Conservation (phyloP, 176 grass and related monocot species). For the Triticum dicoccoides region DNA sequence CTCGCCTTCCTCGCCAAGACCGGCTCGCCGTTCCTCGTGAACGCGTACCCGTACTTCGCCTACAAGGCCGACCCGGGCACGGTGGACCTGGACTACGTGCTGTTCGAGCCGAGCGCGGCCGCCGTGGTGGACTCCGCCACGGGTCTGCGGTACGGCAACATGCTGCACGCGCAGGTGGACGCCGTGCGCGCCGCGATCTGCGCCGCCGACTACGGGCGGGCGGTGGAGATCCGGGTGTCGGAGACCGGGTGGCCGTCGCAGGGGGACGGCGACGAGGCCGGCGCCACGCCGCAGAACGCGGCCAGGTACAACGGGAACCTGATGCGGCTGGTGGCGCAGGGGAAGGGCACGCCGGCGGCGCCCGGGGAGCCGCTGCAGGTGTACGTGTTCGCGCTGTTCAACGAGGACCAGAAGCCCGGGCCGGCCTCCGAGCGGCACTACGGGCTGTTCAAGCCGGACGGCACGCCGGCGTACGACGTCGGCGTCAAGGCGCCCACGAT, state of each 20-base stretch:
- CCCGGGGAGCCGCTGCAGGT: constrained; percentile 58
- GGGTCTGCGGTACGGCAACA: constrained; percentile 72
- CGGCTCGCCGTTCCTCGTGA: constrained; percentile 71
- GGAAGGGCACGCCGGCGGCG: constrained; percentile 68
- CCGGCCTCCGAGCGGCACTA: constrained; percentile 85
- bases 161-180: constrained; percentile 94
- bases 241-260: constrained; percentile 93
- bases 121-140: constrained; percentile 61
- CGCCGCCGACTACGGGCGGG: constrained; percentile 40
- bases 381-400: constrained; percentile 94
- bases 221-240: constrained; percentile 68
- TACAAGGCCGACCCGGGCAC: constrained; percentile 70
- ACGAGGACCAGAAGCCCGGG: constrained; percentile 82
- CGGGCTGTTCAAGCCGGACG: constrained; percentile 79
- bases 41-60: constrained; percentile 91
- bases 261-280: constrained; percentile 71
- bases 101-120: constrained; percentile 48
- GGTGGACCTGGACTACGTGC: constrained; percentile 66
- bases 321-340: constrained; percentile 59
- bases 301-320: constrained; percentile 79
- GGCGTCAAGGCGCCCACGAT: constrained; percentile 35
- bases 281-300: constrained; percentile 72
- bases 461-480: constrained; percentile 74
- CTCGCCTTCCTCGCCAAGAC: constrained; percentile 66
- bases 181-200: constrained; percentile 67